Evolutionary conservation across 805 yeast genomes (phyloP).

Genomic region (Candida dendrica): DNA sequence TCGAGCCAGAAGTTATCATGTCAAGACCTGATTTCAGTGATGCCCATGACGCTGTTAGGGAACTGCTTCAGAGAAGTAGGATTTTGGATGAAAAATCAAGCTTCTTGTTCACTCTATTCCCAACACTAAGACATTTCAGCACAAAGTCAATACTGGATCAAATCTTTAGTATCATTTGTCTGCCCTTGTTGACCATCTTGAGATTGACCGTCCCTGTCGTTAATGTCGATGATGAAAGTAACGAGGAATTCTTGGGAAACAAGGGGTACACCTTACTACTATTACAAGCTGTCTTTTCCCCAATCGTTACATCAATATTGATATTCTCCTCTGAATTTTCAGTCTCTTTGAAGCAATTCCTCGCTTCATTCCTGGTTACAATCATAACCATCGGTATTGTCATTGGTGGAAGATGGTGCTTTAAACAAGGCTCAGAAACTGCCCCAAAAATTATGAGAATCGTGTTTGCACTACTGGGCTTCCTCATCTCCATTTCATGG

Average conservation of each 20-base stretch:
- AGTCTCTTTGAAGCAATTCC: background rate
- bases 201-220: slow-evolving; percentile 29
- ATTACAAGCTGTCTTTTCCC: slow-evolving; percentile 25
- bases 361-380: slow-evolving; percentile 1
- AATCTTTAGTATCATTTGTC: slow-evolving; percentile 22
- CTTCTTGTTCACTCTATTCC: slow-evolving; percentile 14
- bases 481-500: slow-evolving; percentile 62
- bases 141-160: slow-evolving; percentile 20
- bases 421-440: background rate
- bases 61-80: background rate
- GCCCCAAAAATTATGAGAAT: slow-evolving; percentile 1
- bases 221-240: slow-evolving; percentile 17
- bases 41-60: slow-evolving; percentile 3
- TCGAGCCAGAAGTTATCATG: slow-evolving; percentile 12
- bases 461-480: slow-evolving; percentile 44
- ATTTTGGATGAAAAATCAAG: slow-evolving; percentile 1
- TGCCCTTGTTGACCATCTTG: slow-evolving; percentile 27
- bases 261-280: slow-evolving; percentile 18
- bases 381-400: background rate
- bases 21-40: slow-evolving; percentile 5
- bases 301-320: slow-evolving; percentile 13
- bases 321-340: slow-evolving; percentile 7
- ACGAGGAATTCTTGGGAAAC: slow-evolving; percentile 15
- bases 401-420: slow-evolving; percentile 1
- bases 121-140: slow-evolving; percentile 24